Percentiles rank a stretch among this genome's conserved stretches.
phyloP scores from a whole-genome alignment of 2,329 filamentous ascomycete species.

The Fusarium vanettenii region DNA sequence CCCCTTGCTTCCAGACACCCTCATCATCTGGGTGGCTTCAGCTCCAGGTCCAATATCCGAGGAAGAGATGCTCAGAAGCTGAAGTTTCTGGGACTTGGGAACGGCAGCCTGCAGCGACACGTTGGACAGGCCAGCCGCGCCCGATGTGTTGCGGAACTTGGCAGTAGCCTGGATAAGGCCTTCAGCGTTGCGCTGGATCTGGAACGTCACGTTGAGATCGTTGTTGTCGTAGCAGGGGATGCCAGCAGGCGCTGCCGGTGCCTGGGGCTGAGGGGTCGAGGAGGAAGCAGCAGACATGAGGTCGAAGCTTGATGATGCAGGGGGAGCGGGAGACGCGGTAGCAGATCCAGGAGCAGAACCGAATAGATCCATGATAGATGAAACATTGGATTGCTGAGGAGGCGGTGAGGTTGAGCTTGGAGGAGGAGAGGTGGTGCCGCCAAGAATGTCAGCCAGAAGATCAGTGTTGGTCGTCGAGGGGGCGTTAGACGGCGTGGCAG shows the following conservation, averaged over 20 bases:
- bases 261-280: slow-evolving; percentile 55
- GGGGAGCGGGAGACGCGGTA: slow-evolving; percentile 48
- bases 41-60: slow-evolving; percentile 79
- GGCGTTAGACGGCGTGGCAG: slow-evolving; percentile 61
- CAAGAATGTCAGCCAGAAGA: slow-evolving; percentile 90
- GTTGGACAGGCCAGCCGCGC: slow-evolving; percentile 72
- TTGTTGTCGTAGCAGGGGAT: slow-evolving; percentile 89
- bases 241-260: slow-evolving; percentile 58
- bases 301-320: slow-evolving; percentile 57
- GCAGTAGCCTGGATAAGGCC: slow-evolving; percentile 84
- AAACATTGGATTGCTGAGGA: slow-evolving; percentile 67
- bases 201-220: slow-evolving; percentile 82
- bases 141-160: slow-evolving; percentile 82
- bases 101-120: slow-evolving; percentile 94
- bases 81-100: slow-evolving; percentile 94
- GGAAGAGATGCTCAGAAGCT: slow-evolving; percentile 89
- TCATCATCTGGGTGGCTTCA: slow-evolving; percentile 92
- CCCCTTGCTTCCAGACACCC: slow-evolving; percentile 84
- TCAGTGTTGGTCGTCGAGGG: slow-evolving; percentile 80
- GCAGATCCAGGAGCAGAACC: slow-evolving; percentile 56
- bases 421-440: slow-evolving; percentile 70
- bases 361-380: slow-evolving; percentile 94
- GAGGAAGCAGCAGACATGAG: slow-evolving; percentile 61
- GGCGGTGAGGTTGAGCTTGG: slow-evolving; percentile 55
- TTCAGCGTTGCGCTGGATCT: slow-evolving; percentile 84